Evolutionary conservation across 768 basidiomycete genomes (phyloP).

Genomic region (Crucibulum laeve): DNA sequence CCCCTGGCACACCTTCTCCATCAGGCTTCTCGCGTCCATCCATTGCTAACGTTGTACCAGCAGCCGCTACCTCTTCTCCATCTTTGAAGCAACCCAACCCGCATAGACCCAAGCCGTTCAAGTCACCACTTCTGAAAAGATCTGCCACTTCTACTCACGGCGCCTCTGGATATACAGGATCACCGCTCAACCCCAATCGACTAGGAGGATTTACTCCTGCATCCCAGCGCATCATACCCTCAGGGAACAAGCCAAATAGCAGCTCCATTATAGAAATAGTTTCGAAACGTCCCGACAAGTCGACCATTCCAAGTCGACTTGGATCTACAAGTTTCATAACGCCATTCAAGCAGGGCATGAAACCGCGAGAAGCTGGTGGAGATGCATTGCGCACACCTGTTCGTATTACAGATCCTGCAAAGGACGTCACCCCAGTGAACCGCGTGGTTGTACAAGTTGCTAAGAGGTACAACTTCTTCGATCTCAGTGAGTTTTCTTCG

Average conservation of each 20-base stretch:
- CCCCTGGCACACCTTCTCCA: conserved; percentile 38
- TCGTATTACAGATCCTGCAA: too few species aligned
- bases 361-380: conserved; percentile 37
- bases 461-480: too few species aligned
- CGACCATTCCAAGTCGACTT: too few species aligned
- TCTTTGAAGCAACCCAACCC: conserved; percentile 7
- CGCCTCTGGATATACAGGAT: conserved; percentile 13
- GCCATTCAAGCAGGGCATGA: conserved; percentile 56
- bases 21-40: conserved; percentile 19
- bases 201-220: conserved; percentile 22
- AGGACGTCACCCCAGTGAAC: too few species aligned
- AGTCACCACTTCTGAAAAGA: conserved; percentile 36
- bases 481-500: conserved; percentile 34
- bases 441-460: too few species aligned
- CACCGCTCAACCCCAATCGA: conserved; percentile 25
- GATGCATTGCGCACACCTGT: too few species aligned
- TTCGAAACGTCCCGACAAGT: too few species aligned
- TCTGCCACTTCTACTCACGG: conserved; percentile 8
- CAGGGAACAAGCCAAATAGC: too few species aligned
- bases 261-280: too few species aligned
- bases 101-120: conserved; percentile 35
- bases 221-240: too few species aligned
- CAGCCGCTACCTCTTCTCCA: conserved; percentile 10
- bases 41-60: conserved; percentile 2
- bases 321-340: conserved; percentile 48